Conservation (phyloP, 208 protist species). For the Trichomonas gallinae region DNA sequence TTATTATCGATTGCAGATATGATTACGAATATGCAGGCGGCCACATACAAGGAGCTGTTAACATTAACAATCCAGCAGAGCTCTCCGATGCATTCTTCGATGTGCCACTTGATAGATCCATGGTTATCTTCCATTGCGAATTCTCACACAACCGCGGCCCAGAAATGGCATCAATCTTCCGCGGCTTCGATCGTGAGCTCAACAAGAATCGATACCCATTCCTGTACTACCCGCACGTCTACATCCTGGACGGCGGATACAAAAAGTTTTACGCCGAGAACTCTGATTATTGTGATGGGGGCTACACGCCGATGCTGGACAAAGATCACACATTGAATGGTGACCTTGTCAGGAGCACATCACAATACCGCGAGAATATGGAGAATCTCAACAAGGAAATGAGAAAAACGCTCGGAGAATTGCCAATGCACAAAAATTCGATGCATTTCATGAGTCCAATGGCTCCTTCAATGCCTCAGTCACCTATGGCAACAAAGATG, state of each 20-base stretch:
- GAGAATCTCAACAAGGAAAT: neutral
- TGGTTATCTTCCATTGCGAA: conserved; percentile 29
- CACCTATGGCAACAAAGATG: neutral
- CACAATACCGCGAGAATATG: neutral
- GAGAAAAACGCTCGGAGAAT: neutral
- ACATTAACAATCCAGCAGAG: neutral
- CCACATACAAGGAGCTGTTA: conserved; percentile 23
- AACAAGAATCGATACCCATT: neutral
- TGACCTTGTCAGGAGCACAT: neutral
- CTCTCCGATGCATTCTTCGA: conserved; percentile 12
- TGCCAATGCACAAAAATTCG: neutral
- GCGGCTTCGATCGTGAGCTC: neutral
- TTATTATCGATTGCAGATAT: conserved; percentile 30
- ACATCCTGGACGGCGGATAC: neutral
- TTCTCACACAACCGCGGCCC: conserved; percentile 28
- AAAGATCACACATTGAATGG: neutral
- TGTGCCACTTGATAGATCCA: neutral
- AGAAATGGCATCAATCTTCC: neutral
- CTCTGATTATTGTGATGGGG: neutral
- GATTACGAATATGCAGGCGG: conserved; percentile 34
- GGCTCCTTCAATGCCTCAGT: neutral
- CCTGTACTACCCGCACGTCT: neutral
- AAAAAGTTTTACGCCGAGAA: neutral
- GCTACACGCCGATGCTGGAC: neutral
- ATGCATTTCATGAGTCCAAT: neutral